Evolutionary conservation across 2,329 filamentous ascomycete species (phyloP).

Genomic region (Chrysoporthe deuterocubensis): DNA sequence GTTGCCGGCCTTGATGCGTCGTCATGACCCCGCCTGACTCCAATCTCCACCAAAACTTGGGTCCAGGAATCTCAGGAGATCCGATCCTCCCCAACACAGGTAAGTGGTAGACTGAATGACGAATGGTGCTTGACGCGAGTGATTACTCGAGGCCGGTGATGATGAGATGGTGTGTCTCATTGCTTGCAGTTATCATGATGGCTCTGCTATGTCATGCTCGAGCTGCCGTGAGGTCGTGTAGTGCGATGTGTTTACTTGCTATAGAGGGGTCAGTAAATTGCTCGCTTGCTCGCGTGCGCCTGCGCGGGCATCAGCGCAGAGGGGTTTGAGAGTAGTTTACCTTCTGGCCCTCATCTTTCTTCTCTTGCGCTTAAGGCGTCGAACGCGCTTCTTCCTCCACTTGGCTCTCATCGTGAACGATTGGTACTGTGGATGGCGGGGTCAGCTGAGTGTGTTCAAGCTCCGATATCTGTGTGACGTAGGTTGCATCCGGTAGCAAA

Average conservation of each 20-base stretch:
- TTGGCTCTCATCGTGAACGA: slow-evolving; percentile 83
- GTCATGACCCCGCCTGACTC: slow-evolving; percentile 15
- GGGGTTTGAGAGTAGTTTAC: slow-evolving; percentile 62
- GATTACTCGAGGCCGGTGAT: slow-evolving; percentile 27
- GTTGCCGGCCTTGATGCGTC: slow-evolving; percentile 25
- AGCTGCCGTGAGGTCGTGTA: slow-evolving; percentile 57
- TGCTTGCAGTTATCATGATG: slow-evolving; percentile 38
- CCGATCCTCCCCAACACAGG: slow-evolving; percentile 32
- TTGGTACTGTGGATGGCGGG: slow-evolving; percentile 34
- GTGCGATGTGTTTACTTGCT: slow-evolving; percentile 71
- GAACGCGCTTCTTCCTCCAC: slow-evolving; percentile 99
- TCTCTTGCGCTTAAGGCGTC: slow-evolving; percentile 99
- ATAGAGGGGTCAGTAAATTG: slow-evolving; percentile 39
- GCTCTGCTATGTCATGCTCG: slow-evolving; percentile 35
- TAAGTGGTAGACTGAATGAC: slow-evolving; percentile 15
- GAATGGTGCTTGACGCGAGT: slow-evolving; percentile 22
- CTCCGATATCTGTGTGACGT: slow-evolving; percentile 20
- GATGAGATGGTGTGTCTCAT: slow-evolving; percentile 22
- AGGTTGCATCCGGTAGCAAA: slow-evolving; percentile 15
- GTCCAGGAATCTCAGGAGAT: slow-evolving; percentile 30
- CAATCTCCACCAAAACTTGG: slow-evolving; percentile 26
- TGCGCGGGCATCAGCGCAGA: not conserved
- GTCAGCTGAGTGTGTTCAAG: slow-evolving; percentile 29
- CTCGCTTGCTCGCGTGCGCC: slow-evolving; percentile 23
- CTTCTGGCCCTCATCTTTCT: slow-evolving; percentile 99